Evolutionary conservation across 768 basidiomycete species (phyloP), one percentile per base, ranked within the genome.

Genomic region (Rhodotorula diobovata): DNA sequence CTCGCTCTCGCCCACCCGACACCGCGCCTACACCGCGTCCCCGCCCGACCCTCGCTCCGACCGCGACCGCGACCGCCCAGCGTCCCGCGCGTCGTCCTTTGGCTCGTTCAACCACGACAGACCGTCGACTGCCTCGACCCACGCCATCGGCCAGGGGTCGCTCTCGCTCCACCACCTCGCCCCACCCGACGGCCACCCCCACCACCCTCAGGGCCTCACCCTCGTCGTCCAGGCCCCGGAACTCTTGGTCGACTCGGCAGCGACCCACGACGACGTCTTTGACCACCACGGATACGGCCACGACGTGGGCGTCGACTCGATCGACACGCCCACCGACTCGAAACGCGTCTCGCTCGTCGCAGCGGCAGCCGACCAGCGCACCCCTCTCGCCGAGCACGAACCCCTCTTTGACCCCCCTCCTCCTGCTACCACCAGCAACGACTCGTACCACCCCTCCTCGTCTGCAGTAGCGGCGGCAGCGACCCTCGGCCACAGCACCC

Each of bases 181-280:
- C 10, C 63, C 45, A 1, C n/a, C 50, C 16, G 53, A 32, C 41
- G 53, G 46, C n/a, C 7, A 21, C 30, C 25, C 23, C 14, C 35
- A 32, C 45, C 23, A 11, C 50, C 32, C 30, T 10, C 32, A 56
- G 48, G 28, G 28, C 30, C 30, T 63, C 2, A 67, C 63, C n/a
- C 62, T 65, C 59, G 66, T 72, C 64, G 74, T 70, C 4, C 70
- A 70, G 45, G 67, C 74, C 16, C 74, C 74, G 32, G 74, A 75
- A 50, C 63, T 72, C 46, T 28, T 66, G 30, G 16, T 43, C 46
- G n/a, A 32, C n/a, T 37, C 20, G 6, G 48, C 45, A 30, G 35
- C 41, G 34, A 21, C 34, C 46, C 21, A 4, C 18, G 48, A 10
- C 34, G 34, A 10, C 45, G 21, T 15, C 45, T 4, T 21, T 18